A percentile compares a stretch with the other conserved stretches of the same genome.
phyloP scores from a whole-genome alignment of 2,329 filamentous ascomycete species.

The Pseudogymnoascus sp. region DNA sequence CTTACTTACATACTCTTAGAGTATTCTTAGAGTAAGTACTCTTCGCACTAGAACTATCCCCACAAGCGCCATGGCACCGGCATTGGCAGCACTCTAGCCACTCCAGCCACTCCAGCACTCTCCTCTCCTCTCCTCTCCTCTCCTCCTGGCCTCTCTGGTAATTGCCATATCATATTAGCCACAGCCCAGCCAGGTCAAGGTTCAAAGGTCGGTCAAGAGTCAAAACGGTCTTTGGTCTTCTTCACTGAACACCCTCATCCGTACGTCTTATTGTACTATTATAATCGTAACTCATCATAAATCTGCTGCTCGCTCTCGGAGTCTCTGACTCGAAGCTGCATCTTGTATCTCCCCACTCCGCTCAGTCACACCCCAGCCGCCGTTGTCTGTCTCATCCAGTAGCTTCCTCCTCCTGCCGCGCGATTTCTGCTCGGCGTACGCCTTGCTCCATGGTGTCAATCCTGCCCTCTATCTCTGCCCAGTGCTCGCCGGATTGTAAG shows the following conservation, averaged over 20 bases:
- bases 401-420: slow-evolving; percentile 20
- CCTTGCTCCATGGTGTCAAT: slow-evolving; percentile 25
- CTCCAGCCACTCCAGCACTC: background rate
- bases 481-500: slow-evolving; percentile 26
- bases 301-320: background rate
- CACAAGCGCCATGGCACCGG: background rate
- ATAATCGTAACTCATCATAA: background rate
- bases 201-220: background rate
- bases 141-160: background rate
- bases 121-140: background rate
- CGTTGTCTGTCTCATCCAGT: background rate
- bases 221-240: background rate
- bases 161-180: background rate
- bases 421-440: slow-evolving; percentile 19
- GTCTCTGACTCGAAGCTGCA: slow-evolving; percentile 3
- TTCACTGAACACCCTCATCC: background rate
- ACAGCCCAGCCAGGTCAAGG: background rate
- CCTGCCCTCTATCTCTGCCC: slow-evolving; percentile 28
- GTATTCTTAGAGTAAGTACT: no score
- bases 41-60: background rate
- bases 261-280: background rate
- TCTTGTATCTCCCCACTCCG: background rate
- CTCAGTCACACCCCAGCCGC: background rate
- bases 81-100: background rate
- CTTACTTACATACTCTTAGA: background rate